Evolutionary conservation across 192 early-diverging fungal species (phyloP).

Genomic region (Chytriomyces confervae): DNA sequence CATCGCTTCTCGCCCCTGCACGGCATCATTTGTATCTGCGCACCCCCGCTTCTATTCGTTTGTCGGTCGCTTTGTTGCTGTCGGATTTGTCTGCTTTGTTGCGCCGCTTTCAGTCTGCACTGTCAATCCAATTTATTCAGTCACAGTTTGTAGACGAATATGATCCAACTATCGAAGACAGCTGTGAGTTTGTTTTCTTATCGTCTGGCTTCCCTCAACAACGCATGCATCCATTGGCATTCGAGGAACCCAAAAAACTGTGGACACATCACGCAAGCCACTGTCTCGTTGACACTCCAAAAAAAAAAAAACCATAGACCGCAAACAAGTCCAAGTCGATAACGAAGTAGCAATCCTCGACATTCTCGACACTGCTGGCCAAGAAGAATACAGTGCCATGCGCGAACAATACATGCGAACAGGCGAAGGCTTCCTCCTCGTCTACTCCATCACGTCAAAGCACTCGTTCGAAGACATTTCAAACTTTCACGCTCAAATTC

Average conservation of each 20-base stretch:
- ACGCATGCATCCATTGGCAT: background rate
- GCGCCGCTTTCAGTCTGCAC: slow-evolving; percentile 64
- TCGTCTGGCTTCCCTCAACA: background rate
- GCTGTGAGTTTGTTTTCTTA: slow-evolving; percentile 24
- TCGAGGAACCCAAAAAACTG: too few relatives aligned
- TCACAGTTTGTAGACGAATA: slow-evolving; percentile 76
- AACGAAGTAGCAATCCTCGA: slow-evolving; percentile 82
- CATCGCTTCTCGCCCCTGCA: background rate
- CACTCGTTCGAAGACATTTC: slow-evolving; percentile 79
- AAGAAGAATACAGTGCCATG: slow-evolving; percentile 78
- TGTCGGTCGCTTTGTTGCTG: background rate
- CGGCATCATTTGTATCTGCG: too few relatives aligned
- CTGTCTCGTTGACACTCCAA: too few relatives aligned
- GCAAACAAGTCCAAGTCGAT: slow-evolving; percentile 86
- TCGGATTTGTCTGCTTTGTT: background rate
- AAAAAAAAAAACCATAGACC: slow-evolving; percentile 44
- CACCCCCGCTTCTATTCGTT: background rate
- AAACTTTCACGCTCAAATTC: slow-evolving; percentile 74
- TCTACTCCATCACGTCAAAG: slow-evolving; percentile 79
- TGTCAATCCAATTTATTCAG: slow-evolving; percentile 93
- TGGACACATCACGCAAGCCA: too few relatives aligned
- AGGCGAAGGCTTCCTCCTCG: slow-evolving; percentile 86
- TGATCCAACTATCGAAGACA: slow-evolving; percentile 68
- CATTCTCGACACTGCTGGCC: slow-evolving; percentile 93
- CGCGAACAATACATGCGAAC: slow-evolving; percentile 87